Base-by-base conservation (phyloP, 345 rosid genomes). In the Syzygium oleosum region DNA sequence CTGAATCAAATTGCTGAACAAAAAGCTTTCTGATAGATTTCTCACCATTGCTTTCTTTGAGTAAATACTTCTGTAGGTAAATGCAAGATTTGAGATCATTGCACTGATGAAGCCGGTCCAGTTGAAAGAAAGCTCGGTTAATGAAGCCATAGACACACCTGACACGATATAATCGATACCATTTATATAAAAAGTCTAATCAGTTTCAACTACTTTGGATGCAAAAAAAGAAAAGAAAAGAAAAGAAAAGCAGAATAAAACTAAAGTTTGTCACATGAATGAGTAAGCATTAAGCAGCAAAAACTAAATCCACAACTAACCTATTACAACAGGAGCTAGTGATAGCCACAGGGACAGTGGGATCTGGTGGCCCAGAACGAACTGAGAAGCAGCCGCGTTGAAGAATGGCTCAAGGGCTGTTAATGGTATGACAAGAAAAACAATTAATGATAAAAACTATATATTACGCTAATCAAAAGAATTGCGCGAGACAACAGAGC, bases 391-490 rank as follows among this genome's bases (percentile, higher is more conserved):
- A 87, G 97, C 93, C 51, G 99, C 99, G 53, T 96, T 98, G 93
- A 95, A 98, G 95, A 96, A 98, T 27, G 99, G 99, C 93, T 98
- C 99, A 25, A 98, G 98, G 7, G 99, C 99, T 98, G 96, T 73
- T 34, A 34, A 73, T 21, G 14, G 46, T 5, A 68, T 68, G 80
- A 73, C 80, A 16, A 73, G 46, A 38, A 73, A 34, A 73, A 73
- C 80, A 73, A 73, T 34, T 22, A 34, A 73, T 17, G 49, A 19
- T 11, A 19, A 1, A 34, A 73, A 34, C 13, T 17, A 34, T 2
- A 34, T 73, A 46, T 34, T 34, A 73, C 49, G 0, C 46, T 19
- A 9, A 21, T 73, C 46, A 34, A 73, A 21, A 34, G 80, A 73
- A 19, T 73, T 9, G 80, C 49, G 34, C 19, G 49, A 73, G 80